A percentile compares a stretch with the other conserved stretches of the same genome.
These are phyloP conservation scores for Daldinia decipiens DNA, from an alignment of 495 filamentous ascomycete species.

Conservation along the genomic window DNA sequence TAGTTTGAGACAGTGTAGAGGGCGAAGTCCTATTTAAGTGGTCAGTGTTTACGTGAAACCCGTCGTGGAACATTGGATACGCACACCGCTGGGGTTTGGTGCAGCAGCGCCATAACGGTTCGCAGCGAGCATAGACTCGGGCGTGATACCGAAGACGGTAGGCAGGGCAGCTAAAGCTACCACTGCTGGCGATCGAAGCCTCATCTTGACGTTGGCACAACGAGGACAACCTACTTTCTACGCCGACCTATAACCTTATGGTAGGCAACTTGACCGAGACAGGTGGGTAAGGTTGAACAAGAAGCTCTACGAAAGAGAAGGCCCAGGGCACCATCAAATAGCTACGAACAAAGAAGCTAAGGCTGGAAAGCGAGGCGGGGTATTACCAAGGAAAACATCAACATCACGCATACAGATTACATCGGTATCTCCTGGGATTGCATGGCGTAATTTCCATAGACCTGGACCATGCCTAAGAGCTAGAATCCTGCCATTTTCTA, in stretches of 20 bases:
- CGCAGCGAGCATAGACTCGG: slow-evolving; percentile 46
- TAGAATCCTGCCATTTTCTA: slow-evolving; percentile 31
- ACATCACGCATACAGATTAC: slow-evolving; percentile 40
- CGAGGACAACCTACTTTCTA: slow-evolving; percentile 22
- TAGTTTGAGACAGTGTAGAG: slow-evolving; percentile 65
- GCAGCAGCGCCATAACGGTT: slow-evolving; percentile 47
- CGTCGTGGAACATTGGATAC: slow-evolving; percentile 29
- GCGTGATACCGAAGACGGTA: slow-evolving; percentile 44
- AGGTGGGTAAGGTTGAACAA: slow-evolving; percentile 12
- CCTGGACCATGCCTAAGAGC: slow-evolving; percentile 27
- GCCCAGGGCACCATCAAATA: slow-evolving; percentile 28
- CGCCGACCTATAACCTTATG: slow-evolving; percentile 16
- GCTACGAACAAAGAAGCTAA: slow-evolving; percentile 9
- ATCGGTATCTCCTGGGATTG: slow-evolving; percentile 38
- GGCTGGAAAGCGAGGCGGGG: slow-evolving; percentile 28
- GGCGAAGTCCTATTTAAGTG: slow-evolving; percentile 41
- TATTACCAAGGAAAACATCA: slow-evolving; percentile 30
- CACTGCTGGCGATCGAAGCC: slow-evolving; percentile 41
- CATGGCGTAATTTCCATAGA: slow-evolving; percentile 32
- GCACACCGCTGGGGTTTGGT: slow-evolving; percentile 48
- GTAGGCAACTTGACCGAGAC: slow-evolving; percentile 18
- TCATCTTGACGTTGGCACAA: slow-evolving; percentile 42
- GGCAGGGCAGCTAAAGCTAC: slow-evolving; percentile 45
- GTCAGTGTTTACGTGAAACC: background rate
- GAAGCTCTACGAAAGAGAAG: slow-evolving; percentile 5